Evolutionary conservation across 768 basidiomycete genomes (phyloP).

Genomic region (Kwoniella shandongensis): DNA sequence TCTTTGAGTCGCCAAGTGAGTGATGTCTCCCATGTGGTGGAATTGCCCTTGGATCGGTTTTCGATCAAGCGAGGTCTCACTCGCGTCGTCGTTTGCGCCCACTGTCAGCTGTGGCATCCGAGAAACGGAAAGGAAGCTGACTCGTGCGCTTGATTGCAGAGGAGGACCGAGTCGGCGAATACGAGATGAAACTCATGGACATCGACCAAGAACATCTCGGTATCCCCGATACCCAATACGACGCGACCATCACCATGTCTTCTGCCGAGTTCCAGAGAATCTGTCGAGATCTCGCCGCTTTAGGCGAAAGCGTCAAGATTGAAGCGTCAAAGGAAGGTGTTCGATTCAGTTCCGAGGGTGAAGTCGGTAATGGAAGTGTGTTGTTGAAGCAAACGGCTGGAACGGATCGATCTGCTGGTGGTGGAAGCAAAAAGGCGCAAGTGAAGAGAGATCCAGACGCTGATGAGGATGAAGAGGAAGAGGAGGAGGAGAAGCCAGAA

Average conservation of each 20-base stretch:
- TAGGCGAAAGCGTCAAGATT: constrained; percentile 93
- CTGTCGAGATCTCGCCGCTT: constrained; percentile 80
- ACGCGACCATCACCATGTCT: constrained; percentile 84
- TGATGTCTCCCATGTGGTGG: constrained; percentile 26
- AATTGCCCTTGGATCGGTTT: too few relatives aligned
- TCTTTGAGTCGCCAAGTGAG: constrained; percentile 86
- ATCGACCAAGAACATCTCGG: constrained; percentile 92
- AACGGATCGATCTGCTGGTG: constrained; percentile 31
- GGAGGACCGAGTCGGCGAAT: constrained; percentile 90
- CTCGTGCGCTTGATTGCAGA: constrained; percentile 56
- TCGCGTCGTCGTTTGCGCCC: too few relatives aligned
- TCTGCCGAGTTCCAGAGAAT: constrained; percentile 86
- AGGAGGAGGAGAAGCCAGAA: constrained; percentile 58
- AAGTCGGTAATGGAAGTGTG: constrained; percentile 86
- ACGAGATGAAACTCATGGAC: constrained; percentile 99
- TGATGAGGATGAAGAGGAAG: constrained; percentile 53
- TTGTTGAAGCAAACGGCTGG: constrained; percentile 67
- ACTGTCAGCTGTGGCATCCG: too few relatives aligned
- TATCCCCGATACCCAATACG: constrained; percentile 97
- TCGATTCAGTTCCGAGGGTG: constrained; percentile 86
- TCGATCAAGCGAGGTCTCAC: too few relatives aligned
- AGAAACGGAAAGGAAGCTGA: too few relatives aligned
- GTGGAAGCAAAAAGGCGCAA: constrained; percentile 19
- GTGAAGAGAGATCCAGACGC: constrained; percentile 55
- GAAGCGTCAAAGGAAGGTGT: constrained; percentile 96